A percentile compares a stretch with the other conserved stretches of the same genome.
Conservation (phyloP, 257 asterid species). For the Capsicum pubescens region DNA sequence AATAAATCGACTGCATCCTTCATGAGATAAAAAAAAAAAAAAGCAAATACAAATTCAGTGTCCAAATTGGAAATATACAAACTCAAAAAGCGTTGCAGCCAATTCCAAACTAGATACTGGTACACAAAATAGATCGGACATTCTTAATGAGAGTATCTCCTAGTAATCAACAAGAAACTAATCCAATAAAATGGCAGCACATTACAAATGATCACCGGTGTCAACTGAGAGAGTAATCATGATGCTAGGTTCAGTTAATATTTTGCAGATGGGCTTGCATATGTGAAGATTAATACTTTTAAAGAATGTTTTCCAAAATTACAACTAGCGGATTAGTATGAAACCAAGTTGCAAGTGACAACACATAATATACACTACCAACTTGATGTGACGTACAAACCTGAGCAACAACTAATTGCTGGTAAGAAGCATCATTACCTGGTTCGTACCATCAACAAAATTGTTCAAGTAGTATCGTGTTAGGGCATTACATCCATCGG, state of each 20-base stretch:
- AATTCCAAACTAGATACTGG: background rate
- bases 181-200: constrained; percentile 15
- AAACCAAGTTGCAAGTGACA: constrained; percentile 2
- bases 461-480: constrained; percentile 91
- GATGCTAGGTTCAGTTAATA: background rate
- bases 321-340: background rate
- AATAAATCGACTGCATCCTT: constrained; percentile 86
- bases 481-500: constrained; percentile 74
- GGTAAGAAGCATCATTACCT: constrained; percentile 58
- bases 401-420: background rate
- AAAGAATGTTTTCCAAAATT: background rate
- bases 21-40: constrained; percentile 14
- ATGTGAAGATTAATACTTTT: background rate
- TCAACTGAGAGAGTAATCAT: background rate
- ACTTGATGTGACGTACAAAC: constrained; percentile 2
- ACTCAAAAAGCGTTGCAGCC: background rate
- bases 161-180: background rate
- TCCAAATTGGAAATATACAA: constrained; percentile 19
- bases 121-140: background rate
- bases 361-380: background rate
- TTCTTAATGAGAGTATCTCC: background rate
- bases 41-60: background rate
- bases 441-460: constrained; percentile 89
- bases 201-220: background rate
- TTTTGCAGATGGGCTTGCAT: background rate